Conservation (phyloP, 352 stramenopile species). For the Peronospora destructor region DNA sequence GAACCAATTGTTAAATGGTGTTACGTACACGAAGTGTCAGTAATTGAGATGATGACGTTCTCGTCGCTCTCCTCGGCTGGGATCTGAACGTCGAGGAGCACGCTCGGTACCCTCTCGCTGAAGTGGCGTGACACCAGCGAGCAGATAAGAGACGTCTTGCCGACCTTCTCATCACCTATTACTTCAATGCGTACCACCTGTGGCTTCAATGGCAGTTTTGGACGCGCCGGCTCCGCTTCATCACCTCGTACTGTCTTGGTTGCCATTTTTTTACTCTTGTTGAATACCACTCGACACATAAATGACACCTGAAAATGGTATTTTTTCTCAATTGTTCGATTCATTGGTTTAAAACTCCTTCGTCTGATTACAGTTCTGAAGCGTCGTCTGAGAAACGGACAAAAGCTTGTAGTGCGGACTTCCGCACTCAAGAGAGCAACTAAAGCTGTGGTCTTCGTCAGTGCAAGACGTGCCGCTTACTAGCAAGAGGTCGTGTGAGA, state of each 20-base stretch:
- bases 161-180: constrained; percentile 85
- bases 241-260: constrained; percentile 25
- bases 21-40: constrained; percentile 74
- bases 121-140: constrained; percentile 85
- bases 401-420: background rate
- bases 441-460: constrained; percentile 3
- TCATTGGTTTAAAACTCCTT: constrained; percentile 22
- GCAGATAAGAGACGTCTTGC: constrained; percentile 89
- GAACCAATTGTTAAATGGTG: background rate
- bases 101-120: constrained; percentile 79
- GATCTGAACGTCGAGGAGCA: constrained; percentile 86
- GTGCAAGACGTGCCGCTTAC: constrained; percentile 4
- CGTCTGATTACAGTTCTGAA: background rate
- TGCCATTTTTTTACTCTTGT: constrained; percentile 23
- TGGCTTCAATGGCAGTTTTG: constrained; percentile 61
- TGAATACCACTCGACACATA: constrained; percentile 1
- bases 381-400: background rate
- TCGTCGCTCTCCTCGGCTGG: constrained; percentile 84
- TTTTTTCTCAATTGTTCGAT: background rate
- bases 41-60: constrained; percentile 87
- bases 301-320: background rate
- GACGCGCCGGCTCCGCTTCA: constrained; percentile 24
- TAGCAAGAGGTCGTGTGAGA: constrained; percentile 5
- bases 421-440: background rate
- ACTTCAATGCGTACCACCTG: constrained; percentile 86